Evolutionary conservation across 306 rosid genomes (phyloP).

Genomic region (Rubus parviflorus): DNA sequence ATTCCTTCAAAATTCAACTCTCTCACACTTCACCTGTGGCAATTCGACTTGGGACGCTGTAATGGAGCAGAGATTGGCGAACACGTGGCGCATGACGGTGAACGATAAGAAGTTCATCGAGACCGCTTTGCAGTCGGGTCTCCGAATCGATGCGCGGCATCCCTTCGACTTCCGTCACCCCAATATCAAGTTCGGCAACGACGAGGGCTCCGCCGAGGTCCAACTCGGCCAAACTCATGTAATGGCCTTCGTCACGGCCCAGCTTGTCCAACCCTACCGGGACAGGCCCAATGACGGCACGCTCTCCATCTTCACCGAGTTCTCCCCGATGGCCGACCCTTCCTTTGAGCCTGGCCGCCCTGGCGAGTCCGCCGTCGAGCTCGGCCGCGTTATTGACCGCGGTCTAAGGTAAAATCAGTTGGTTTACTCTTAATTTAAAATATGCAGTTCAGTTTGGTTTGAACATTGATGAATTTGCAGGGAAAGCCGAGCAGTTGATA

Average conservation of each 20-base stretch:
- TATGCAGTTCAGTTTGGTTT: too few species aligned
- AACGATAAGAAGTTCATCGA: slow-evolving; percentile 69
- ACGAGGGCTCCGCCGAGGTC: slow-evolving; percentile 75
- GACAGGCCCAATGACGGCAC: slow-evolving; percentile 90
- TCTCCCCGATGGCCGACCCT: slow-evolving; percentile 97
- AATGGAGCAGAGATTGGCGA: slow-evolving; percentile 80
- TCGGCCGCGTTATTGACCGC: slow-evolving; percentile 78
- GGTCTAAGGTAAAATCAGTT: slow-evolving; percentile 56
- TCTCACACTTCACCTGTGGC: too few species aligned
- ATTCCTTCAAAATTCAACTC: too few species aligned
- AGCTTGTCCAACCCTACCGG: slow-evolving; percentile 70
- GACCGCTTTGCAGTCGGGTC: slow-evolving; percentile 56
- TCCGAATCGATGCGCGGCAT: slow-evolving; percentile 78
- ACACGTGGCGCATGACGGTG: slow-evolving; percentile 49
- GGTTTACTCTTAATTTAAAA: neutral
- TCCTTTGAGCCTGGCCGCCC: slow-evolving; percentile 90
- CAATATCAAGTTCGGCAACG: slow-evolving; percentile 60
- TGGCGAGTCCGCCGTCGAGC: slow-evolving; percentile 66
- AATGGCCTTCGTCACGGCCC: slow-evolving; percentile 66
- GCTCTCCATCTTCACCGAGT: slow-evolving; percentile 81
- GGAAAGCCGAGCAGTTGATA: slow-evolving; percentile 85
- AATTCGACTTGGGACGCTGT: neutral
- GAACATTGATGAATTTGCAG: slow-evolving; percentile 35
- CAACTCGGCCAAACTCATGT: slow-evolving; percentile 80
- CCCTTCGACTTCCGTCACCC: slow-evolving; percentile 77